Conservation (phyloP, 2,329 filamentous ascomycete genomes). For the Talaromyces sp. region DNA sequence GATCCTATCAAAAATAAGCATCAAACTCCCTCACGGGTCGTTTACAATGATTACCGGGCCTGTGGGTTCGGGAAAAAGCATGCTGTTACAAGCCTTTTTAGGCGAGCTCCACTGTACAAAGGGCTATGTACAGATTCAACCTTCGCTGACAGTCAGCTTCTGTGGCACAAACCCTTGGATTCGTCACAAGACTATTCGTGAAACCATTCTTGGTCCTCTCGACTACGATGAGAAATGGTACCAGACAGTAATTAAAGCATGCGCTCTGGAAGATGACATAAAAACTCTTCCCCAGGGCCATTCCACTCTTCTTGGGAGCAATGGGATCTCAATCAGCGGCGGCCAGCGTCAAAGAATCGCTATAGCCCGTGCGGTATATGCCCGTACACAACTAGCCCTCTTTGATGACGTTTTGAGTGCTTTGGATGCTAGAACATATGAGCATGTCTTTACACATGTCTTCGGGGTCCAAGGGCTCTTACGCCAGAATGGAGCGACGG, state of each 20-base stretch:
- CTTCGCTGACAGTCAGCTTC: constrained; percentile 29
- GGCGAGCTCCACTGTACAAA: constrained; percentile 36
- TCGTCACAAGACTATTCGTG: not conserved
- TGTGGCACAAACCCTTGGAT: constrained; percentile 1
- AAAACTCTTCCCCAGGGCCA: constrained; percentile 60
- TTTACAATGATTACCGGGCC: constrained; percentile 48
- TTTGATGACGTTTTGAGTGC: constrained; percentile 86
- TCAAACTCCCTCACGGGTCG: constrained; percentile 38
- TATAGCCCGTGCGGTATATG: constrained; percentile 74
- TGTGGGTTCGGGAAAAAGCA: constrained; percentile 50
- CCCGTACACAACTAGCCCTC: constrained; percentile 60
- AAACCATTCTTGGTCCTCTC: not conserved
- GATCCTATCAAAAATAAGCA: constrained; percentile 25
- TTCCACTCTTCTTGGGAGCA: constrained; percentile 65
- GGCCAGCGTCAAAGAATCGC: constrained; percentile 80
- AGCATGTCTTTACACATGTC: constrained; percentile 5
- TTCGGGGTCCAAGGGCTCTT: constrained; percentile 6
- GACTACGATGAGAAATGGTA: constrained; percentile 6
- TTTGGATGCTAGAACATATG: constrained; percentile 60
- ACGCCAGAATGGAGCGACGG: not conserved
- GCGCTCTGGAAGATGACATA: constrained; percentile 1
- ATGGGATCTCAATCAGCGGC: constrained; percentile 68
- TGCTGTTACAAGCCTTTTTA: constrained; percentile 44
- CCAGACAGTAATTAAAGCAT: not conserved
- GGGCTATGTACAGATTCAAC: constrained; percentile 29